phyloP scores from a whole-genome alignment of 2,329 filamentous ascomycete species.

The Cordyceps tenuipes region DNA sequence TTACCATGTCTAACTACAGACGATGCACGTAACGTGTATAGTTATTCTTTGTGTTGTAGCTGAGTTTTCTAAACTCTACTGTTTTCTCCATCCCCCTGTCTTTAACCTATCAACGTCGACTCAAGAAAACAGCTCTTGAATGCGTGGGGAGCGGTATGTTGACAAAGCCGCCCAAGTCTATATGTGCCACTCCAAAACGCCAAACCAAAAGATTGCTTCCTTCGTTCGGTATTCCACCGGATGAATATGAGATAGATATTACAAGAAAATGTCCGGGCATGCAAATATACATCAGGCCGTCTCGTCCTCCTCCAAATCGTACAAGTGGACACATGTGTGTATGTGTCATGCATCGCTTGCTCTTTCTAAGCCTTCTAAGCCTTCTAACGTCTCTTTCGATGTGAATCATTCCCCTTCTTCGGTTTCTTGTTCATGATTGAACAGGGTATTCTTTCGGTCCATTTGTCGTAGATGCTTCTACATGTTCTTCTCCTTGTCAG shows the following conservation, averaged over 20 bases:
- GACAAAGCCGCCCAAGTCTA: conserved; percentile 3
- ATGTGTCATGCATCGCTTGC: neutral
- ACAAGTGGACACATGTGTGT: neutral
- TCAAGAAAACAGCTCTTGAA: conserved; percentile 6
- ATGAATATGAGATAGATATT: conserved; percentile 1
- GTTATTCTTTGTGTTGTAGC: neutral
- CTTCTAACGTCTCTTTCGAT: neutral
- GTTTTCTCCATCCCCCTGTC: neutral
- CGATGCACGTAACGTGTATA: neutral
- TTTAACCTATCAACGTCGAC: neutral
- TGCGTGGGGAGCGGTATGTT: conserved; percentile 3
- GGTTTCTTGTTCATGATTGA: neutral
- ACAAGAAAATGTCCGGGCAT: conserved; percentile 3
- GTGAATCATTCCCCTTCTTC: neutral
- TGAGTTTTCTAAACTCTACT: neutral
- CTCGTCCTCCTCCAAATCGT: neutral
- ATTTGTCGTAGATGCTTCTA: neutral
- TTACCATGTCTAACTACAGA: neutral
- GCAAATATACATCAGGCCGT: conserved; percentile 3
- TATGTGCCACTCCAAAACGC: conserved; percentile 9
- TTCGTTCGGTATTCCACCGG: neutral
- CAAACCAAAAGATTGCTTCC: neutral
- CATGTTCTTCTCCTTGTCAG: conserved; percentile 19
- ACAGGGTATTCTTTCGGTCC: neutral
- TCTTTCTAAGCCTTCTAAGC: neutral